phyloP scores from a whole-genome alignment of 768 basidiomycete species.

The Phanerodontia chrysosporium region DNA sequence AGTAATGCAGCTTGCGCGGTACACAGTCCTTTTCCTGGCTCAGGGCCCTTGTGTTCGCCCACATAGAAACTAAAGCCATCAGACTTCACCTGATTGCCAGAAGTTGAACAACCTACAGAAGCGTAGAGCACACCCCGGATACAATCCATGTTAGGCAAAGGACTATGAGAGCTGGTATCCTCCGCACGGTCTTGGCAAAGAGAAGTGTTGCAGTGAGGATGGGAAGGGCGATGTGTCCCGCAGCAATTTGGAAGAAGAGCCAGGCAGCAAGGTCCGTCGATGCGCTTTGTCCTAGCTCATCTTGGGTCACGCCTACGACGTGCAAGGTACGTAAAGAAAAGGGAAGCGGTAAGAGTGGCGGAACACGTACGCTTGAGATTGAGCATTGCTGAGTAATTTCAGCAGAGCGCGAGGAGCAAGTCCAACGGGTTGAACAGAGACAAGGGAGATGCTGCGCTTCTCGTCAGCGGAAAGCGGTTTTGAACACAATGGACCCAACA shows the following conservation, averaged over 20 bases:
- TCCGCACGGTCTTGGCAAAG: constrained; percentile 31
- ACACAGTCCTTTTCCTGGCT: constrained; percentile 37
- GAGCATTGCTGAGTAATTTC: not conserved
- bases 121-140: constrained; percentile 36
- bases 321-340: not conserved
- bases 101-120: no score
- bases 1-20: constrained; percentile 41
- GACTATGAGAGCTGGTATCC: constrained; percentile 43
- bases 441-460: not conserved
- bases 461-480: not conserved
- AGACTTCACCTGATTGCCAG: no score
- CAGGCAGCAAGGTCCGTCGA: constrained; percentile 32
- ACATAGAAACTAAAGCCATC: constrained; percentile 33
- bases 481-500: not conserved
- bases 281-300: constrained; percentile 22
- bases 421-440: not conserved
- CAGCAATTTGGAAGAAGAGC: constrained; percentile 43
- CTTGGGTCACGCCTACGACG: constrained; percentile 20
- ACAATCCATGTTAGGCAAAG: constrained; percentile 46
- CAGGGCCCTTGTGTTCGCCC: constrained; percentile 29
- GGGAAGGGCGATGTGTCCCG: constrained; percentile 41
- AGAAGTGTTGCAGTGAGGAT: constrained; percentile 42
- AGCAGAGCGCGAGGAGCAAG: not conserved
- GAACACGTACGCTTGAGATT: not conserved
- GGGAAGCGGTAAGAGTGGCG: not conserved